A percentile compares a stretch with the other conserved stretches of the same genome.
Evolutionary conservation across 495 filamentous ascomycete genomes (phyloP).

Genomic region (Aspergillus bertholletiae): DNA sequence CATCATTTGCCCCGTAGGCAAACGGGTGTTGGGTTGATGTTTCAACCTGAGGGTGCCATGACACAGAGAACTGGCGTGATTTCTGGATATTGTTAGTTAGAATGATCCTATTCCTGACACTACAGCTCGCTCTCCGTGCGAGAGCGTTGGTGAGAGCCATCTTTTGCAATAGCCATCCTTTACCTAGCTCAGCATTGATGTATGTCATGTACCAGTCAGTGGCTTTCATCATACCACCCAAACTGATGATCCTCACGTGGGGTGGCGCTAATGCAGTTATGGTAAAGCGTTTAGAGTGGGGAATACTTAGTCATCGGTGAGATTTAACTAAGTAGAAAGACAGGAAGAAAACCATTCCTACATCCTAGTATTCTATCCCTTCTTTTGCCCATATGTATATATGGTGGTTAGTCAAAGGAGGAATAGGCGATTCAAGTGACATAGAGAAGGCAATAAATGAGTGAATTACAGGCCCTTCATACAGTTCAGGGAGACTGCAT

Average conservation of each 20-base stretch:
- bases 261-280: neutral
- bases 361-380: too few species aligned
- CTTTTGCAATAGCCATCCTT: slow-evolving; percentile 19
- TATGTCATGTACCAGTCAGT: neutral
- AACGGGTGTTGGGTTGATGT: slow-evolving; percentile 18
- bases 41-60: slow-evolving; percentile 17
- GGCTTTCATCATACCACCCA: too few species aligned
- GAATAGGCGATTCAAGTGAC: too few species aligned
- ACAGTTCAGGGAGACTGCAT: too few species aligned
- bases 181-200: neutral
- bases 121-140: slow-evolving; percentile 13
- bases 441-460: too few species aligned
- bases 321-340: too few species aligned
- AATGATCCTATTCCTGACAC: slow-evolving; percentile 2
- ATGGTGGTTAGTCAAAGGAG: too few species aligned
- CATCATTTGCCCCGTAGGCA: slow-evolving; percentile 56
- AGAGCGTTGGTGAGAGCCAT: slow-evolving; percentile 18
- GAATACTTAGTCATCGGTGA: neutral
- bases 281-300: neutral
- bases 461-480: too few species aligned
- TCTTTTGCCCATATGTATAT: too few species aligned
- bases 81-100: neutral
- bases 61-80: slow-evolving; percentile 6
- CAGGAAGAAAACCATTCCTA: too few species aligned
- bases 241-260: neutral